Conservation (phyloP, 345 rosid species). For the Eucalyptus globulus region DNA sequence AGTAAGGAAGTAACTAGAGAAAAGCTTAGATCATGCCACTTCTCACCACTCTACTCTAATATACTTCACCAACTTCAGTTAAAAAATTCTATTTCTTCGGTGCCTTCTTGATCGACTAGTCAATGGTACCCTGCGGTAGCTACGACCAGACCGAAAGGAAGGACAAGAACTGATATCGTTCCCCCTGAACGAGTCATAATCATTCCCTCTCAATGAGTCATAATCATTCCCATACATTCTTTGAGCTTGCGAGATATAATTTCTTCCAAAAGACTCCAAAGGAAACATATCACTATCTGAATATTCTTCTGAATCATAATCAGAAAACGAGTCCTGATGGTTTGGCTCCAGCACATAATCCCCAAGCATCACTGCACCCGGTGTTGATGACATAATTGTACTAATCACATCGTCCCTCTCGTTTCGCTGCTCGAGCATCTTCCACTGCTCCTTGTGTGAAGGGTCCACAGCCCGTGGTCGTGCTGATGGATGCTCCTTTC, state of each 20-base stretch:
- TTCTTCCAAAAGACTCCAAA: conserved; percentile 25
- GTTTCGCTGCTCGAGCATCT: conserved; percentile 54
- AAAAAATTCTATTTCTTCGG: conserved; percentile 22
- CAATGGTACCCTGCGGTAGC: conserved; percentile 12
- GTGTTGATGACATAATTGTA: conserved; percentile 59
- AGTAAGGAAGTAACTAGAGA: not conserved
- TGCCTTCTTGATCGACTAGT: conserved; percentile 29
- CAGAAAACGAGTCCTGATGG: conserved; percentile 17
- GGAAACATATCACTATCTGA: conserved; percentile 21
- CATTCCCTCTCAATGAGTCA: conserved; percentile 28
- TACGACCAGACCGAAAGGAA: conserved; percentile 17
- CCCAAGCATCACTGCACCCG: conserved; percentile 74
- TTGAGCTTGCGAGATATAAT: conserved; percentile 4
- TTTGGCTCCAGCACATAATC: conserved; percentile 86
- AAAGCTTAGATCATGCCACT: not conserved
- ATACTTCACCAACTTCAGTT: conserved; percentile 13
- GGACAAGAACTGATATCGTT: conserved; percentile 21
- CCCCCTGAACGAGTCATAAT: conserved; percentile 22
- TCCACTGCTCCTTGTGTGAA: conserved; percentile 60
- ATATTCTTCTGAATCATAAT: conserved; percentile 51
- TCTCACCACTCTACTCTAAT: not conserved
- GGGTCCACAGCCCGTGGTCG: conserved; percentile 77
- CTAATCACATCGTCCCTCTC: conserved; percentile 68
- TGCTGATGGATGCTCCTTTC: conserved; percentile 63
- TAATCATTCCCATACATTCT: conserved; percentile 14